Evolutionary conservation across 768 basidiomycete species (phyloP), one percentile per base, ranked within the genome.

Genomic region (Coprinopsis cinerea): DNA sequence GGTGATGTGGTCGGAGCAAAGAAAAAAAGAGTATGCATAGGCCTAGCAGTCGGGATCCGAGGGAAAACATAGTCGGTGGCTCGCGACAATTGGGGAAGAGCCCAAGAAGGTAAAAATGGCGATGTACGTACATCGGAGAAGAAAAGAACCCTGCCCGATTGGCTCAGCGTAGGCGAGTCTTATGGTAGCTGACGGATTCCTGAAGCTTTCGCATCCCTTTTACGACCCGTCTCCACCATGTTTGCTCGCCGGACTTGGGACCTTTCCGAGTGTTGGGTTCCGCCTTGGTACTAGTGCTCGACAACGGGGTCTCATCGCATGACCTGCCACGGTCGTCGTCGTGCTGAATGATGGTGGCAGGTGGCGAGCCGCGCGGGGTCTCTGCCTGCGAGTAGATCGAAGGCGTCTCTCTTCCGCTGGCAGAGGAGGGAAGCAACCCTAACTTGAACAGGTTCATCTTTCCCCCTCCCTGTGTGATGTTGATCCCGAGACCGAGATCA

Each of bases 401-500:
- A 1, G 70, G 70, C 0, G 71, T 65, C 14, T 64, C 68, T 7
- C 67, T 64, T 4, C 69, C 70, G 25, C 58, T 61, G 13, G 54
- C 53, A 9, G 66, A 63, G 1, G 53, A 56, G 39, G 70, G 70
- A 7, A 68, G 61, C 27, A 72, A 56, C 4, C 68, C 71, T 23
- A 69, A 58, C 35, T 67, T 63, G 52, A 71, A 70, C 61, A 66
- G 67, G 51, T 71, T 72, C 66, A 69, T 72, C 1, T 64, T 64
- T 1, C 55, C 44, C 52, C 67, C 24, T 64, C 74, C 70, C 36
- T 73, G 62, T 15, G 70, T 67, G 22, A 67, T 64, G 44, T 67
- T 63, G 22, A 73, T 46, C 15, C 51, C 51, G 24, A 52, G 55
- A 4, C 67, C 70, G 2, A 71, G 46, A 50, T 74, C 69, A 6